Evolutionary conservation across 2,329 filamentous ascomycete genomes (phyloP).

Genomic region (Penicillium fuscoglaucum): DNA sequence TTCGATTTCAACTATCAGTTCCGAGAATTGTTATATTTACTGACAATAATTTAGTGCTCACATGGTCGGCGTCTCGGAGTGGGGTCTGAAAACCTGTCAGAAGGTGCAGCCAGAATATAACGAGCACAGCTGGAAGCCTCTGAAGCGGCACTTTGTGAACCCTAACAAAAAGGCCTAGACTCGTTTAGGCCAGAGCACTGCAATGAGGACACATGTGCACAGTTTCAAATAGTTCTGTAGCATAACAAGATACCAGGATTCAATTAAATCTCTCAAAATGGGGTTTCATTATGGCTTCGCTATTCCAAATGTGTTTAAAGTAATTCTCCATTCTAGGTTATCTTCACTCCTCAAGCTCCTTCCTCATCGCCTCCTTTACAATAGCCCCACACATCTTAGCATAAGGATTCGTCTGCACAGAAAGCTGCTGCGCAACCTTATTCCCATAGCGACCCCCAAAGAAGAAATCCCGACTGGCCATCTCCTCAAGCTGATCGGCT

Average conservation of each 20-base stretch:
- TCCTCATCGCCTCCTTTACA: conserved; percentile 59
- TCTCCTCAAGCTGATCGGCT: conserved; percentile 52
- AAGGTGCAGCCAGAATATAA: conserved; percentile 74
- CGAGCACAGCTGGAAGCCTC: conserved; percentile 74
- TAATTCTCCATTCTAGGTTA: neutral
- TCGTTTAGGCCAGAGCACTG: neutral
- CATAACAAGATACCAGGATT: neutral
- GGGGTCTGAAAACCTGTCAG: conserved; percentile 68
- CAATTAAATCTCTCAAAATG: neutral
- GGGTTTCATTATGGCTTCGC: neutral
- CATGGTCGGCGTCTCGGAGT: conserved; percentile 72
- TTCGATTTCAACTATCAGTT: neutral
- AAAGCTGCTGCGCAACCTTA: conserved; percentile 57
- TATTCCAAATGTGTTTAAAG: neutral
- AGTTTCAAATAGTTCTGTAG: neutral
- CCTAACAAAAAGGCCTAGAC: conserved; percentile 43
- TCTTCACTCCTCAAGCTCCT: conserved; percentile 48
- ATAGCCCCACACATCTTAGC: conserved; percentile 63
- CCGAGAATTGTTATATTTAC: neutral
- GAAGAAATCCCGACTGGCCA: conserved; percentile 57
- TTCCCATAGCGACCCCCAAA: conserved; percentile 58
- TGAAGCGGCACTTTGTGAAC: conserved; percentile 63
- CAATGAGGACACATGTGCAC: neutral
- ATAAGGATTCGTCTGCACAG: conserved; percentile 62
- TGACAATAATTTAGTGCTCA: conserved; percentile 52